Evolutionary conservation across 2,329 filamentous ascomycete species (phyloP), one percentile per base, ranked within the genome.

Genomic region (Bretziella fagacearum): DNA sequence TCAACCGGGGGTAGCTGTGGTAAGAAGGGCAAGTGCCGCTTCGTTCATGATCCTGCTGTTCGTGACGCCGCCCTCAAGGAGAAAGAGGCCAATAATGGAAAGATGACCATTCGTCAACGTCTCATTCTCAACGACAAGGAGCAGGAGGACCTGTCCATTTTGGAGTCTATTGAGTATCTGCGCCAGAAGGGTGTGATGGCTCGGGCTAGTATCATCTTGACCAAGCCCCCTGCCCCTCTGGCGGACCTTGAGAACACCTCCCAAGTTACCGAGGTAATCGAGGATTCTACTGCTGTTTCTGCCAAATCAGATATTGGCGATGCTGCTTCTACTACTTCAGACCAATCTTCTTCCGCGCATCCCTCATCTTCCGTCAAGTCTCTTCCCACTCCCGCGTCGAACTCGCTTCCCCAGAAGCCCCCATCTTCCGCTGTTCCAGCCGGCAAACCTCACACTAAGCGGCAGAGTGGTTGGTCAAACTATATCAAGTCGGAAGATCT

Each of bases 11-110:
- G 77, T 51, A 77, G 68, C 49, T 81, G 77, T 62, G 77, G 76
- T 45, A 81, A 81, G 69, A 79, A 79, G 70, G 74, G 74, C 74
- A 80, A 80, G 74, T 81, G 77, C 66, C 77, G 77, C 63, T 81
- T 81, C 62, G 74, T 79, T 53, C 77, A 81, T 59, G 77, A 81
- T 57, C 68, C 70, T 15, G 70, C 71, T 52, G 71, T 77, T 49
- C 69, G 77, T 54, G 73, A 77, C 55, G 73, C 73, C 53, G 76
- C 76, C 49, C 65, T 80, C 42, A 71, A 69, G 56, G 76, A 79
- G 57, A 71, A 75, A 50, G 74, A 77, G 55, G 67, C 69, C 55
- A 80, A 80, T 54, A 74, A 77, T 51, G 77, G 77, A 40, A 71
- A 73, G 44, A 70, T 79, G 61, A 80, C 77, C 3, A 69, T 80